Conservation (phyloP, 441 rosid genomes). For the Pelargonium fulgidum region DNA sequence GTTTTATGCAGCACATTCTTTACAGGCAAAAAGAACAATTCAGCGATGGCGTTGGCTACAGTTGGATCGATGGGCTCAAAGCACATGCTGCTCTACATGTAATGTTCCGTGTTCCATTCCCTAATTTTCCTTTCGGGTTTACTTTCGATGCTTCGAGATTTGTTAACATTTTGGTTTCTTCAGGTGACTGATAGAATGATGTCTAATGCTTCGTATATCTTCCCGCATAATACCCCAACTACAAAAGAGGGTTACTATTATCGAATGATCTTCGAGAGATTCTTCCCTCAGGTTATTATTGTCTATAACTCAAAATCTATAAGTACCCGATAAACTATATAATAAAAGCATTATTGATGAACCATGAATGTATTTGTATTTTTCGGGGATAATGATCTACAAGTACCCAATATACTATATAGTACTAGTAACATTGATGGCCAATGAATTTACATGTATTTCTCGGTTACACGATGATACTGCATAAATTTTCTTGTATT, state of each 20-base stretch:
- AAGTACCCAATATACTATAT: too few relatives aligned
- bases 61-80: slow-evolving; percentile 92
- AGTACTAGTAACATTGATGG: too few relatives aligned
- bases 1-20: slow-evolving; percentile 50
- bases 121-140: neutral
- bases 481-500: too few relatives aligned
- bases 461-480: too few relatives aligned
- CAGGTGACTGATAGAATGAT: slow-evolving; percentile 85
- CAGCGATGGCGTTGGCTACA: slow-evolving; percentile 96
- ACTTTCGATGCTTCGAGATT: neutral
- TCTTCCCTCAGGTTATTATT: slow-evolving; percentile 65
- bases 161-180: slow-evolving; percentile 9
- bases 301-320: slow-evolving; percentile 16
- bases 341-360: too few relatives aligned
- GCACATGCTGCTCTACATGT: slow-evolving; percentile 73
- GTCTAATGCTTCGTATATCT: slow-evolving; percentile 72
- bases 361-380: too few relatives aligned
- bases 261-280: slow-evolving; percentile 79
- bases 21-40: slow-evolving; percentile 95
- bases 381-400: too few relatives aligned
- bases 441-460: too few relatives aligned
- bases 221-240: slow-evolving; percentile 69
- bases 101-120: slow-evolving; percentile 6
- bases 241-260: slow-evolving; percentile 92
- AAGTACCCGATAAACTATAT: neutral